These are phyloP conservation scores for Alternaria triticimaculans DNA, from an alignment of 2,329 filamentous ascomycete genomes.

Conservation along the genomic window DNA sequence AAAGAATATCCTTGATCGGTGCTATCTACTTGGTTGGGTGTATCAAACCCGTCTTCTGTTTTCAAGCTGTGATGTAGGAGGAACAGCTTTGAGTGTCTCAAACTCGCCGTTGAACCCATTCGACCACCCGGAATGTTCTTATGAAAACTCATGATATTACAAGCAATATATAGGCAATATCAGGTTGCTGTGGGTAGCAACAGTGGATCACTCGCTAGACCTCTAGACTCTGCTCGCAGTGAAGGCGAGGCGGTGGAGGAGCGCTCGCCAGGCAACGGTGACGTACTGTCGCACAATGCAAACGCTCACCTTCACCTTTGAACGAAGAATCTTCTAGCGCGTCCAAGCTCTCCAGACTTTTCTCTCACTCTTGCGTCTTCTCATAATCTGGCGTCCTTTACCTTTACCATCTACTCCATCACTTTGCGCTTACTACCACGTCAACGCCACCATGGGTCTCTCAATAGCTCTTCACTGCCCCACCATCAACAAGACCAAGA, in stretches of 20 bases:
- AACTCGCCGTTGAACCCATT: not conserved
- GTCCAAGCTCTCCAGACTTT: too few species aligned
- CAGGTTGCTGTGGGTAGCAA: fast-evolving
- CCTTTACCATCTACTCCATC: too few species aligned
- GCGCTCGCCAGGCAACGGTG: not conserved
- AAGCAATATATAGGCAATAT: not conserved
- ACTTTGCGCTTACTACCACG: not conserved
- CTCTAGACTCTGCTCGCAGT: not conserved
- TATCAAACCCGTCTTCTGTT: fast-evolving
- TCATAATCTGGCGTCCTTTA: not conserved
- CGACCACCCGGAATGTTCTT: not conserved
- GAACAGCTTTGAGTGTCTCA: not conserved
- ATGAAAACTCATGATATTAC: fast-evolving
- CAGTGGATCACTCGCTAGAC: not conserved
- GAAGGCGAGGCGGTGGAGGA: not conserved
- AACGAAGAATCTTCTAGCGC: not conserved
- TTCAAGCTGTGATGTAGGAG: not conserved
- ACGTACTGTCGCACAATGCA: not conserved
- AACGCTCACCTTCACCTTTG: not conserved
- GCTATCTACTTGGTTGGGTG: not conserved
- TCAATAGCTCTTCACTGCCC: not conserved
- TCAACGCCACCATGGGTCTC: not conserved
- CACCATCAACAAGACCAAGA: not conserved
- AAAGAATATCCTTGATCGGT: not conserved
- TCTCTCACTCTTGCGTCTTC: not conserved